Evolutionary conservation across 441 rosid species (phyloP).

Genomic region (Viola pubescens): DNA sequence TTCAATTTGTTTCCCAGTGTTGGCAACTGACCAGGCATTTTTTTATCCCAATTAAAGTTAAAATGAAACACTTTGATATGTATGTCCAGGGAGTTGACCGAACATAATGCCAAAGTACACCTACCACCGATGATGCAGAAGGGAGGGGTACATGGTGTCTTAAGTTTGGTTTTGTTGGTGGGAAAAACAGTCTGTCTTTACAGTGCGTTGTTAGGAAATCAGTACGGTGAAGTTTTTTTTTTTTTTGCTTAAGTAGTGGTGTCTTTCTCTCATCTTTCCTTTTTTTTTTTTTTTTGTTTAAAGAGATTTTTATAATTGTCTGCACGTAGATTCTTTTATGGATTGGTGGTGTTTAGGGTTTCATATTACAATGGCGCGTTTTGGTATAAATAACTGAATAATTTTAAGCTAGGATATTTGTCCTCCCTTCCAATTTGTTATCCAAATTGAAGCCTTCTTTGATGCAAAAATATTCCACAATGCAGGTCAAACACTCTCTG

Average conservation of each 20-base stretch:
- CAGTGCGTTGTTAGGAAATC: not conserved
- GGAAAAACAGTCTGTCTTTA: not conserved
- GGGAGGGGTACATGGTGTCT: conserved; percentile 4
- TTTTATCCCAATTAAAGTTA: conserved; percentile 7
- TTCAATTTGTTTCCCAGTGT: conserved; percentile 3
- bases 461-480: not conserved
- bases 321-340: too few species aligned
- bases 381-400: too few species aligned
- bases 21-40: conserved; percentile 1
- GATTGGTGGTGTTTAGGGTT: too few species aligned
- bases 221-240: not conserved
- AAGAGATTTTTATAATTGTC: too few species aligned
- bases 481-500: conserved; percentile 79
- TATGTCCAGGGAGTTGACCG: conserved; percentile 7
- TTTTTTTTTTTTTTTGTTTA: too few species aligned
- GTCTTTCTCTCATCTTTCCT: too few species aligned
- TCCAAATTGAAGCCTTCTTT: too few species aligned
- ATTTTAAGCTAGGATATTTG: too few species aligned
- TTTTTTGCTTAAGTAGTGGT: too few species aligned
- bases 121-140: not conserved
- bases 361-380: too few species aligned
- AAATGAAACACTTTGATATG: conserved; percentile 3
- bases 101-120: conserved; percentile 2
- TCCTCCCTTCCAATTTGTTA: too few species aligned
- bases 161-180: conserved; percentile 1